Percentiles rank a stretch among this genome's conserved stretches.
Conservation (phyloP, 768 basidiomycete species). For the Mrakia gelida region DNA sequence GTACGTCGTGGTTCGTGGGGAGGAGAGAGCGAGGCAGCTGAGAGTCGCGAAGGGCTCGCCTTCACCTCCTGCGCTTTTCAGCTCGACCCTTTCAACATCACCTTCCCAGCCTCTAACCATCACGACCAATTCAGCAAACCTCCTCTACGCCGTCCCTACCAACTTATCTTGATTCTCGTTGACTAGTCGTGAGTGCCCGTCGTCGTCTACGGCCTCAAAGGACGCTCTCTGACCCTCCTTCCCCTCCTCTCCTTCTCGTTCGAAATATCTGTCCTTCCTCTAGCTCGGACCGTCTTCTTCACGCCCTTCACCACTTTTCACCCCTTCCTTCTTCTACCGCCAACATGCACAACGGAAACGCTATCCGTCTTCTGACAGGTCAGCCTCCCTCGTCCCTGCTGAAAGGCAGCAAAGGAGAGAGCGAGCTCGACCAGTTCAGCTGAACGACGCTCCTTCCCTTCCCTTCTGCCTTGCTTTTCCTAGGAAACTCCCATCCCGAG, state of each 20-base stretch:
- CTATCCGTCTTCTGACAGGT: conserved; percentile 46
- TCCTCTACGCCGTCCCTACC: too few species aligned
- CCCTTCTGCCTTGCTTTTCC: background rate
- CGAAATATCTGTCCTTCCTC: background rate
- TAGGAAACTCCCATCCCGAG: conserved; percentile 97
- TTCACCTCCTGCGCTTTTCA: background rate
- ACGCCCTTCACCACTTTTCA: background rate
- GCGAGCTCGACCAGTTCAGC: background rate
- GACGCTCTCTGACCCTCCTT: too few species aligned
- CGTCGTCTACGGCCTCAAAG: too few species aligned
- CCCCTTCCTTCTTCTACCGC: background rate
- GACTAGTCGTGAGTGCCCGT: too few species aligned
- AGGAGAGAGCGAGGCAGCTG: background rate
- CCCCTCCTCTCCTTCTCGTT: too few species aligned
- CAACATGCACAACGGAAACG: conserved; percentile 43
- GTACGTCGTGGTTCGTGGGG: background rate
- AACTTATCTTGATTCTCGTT: too few species aligned
- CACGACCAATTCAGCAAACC: too few species aligned
- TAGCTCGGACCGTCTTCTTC: background rate
- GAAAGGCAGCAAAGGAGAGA: background rate
- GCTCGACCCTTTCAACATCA: too few species aligned
- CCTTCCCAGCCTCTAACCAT: too few species aligned
- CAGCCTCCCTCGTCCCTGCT: conserved; percentile 9
- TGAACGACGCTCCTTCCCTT: background rate
- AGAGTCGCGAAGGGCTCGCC: background rate